phyloP scores from a whole-genome alignment of 768 basidiomycete species.

The Panaeolus papilionaceus region DNA sequence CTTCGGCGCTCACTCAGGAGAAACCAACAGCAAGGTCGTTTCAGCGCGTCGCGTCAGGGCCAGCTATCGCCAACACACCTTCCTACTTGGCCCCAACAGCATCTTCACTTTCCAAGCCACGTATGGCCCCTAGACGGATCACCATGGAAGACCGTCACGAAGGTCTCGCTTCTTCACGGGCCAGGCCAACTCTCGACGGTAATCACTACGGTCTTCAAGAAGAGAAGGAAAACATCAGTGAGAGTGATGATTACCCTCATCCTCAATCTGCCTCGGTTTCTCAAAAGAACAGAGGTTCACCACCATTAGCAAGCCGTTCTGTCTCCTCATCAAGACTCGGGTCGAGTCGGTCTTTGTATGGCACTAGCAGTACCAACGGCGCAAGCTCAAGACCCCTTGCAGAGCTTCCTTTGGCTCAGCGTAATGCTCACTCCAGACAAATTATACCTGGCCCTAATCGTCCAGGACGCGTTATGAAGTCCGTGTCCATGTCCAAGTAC shows the following conservation, averaged over 20 bases:
- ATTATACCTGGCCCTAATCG: conserved; percentile 51
- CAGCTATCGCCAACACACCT: conserved; percentile 44
- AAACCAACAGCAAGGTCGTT: conserved; percentile 58
- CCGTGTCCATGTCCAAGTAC: conserved; percentile 38
- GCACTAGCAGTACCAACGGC: conserved; percentile 26
- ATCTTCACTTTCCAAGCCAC: conserved; percentile 41
- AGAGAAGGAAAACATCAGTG: conserved; percentile 57
- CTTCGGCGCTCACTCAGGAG: conserved; percentile 38
- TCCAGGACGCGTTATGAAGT: conserved; percentile 57
- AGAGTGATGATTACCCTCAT: conserved; percentile 44
- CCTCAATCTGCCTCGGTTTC: conserved; percentile 31
- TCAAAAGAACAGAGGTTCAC: conserved; percentile 38
- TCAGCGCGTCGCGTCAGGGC: conserved; percentile 70
- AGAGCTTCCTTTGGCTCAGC: conserved; percentile 42
- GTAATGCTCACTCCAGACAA: conserved; percentile 43
- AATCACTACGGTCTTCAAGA: conserved; percentile 40
- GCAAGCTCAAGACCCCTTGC: conserved; percentile 34
- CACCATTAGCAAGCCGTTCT: conserved; percentile 41
- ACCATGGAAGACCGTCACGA: conserved; percentile 43
- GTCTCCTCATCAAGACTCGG: conserved; percentile 29
- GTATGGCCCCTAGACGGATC: conserved; percentile 45
- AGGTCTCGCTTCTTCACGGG: conserved; percentile 27
- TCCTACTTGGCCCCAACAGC: conserved; percentile 40
- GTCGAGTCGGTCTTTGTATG: conserved; percentile 34
- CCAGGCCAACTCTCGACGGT: conserved; percentile 34